Evolutionary conservation across 2,329 filamentous ascomycete species (phyloP).

Genomic region (Exophiala dermatitidis): DNA sequence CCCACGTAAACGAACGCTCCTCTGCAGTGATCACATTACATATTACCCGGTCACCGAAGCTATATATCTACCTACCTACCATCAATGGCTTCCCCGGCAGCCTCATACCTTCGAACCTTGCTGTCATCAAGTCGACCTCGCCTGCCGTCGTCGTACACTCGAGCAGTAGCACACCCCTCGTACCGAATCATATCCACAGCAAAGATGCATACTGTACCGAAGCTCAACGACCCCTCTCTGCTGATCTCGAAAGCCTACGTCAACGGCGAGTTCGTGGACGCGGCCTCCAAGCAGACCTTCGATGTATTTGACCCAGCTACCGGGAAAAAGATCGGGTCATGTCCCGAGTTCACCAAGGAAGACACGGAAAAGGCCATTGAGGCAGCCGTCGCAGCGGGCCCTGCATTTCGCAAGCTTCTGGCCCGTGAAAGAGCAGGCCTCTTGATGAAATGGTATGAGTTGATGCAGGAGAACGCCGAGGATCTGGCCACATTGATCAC

Average conservation of each 20-base stretch:
- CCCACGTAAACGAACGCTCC: not conserved
- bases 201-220: constrained; percentile 26
- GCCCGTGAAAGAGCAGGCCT: constrained; percentile 54
- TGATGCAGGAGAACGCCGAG: constrained; percentile 59
- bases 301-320: constrained; percentile 81
- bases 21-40: not conserved
- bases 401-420: constrained; percentile 54
- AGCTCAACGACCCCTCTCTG: constrained; percentile 69
- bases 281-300: constrained; percentile 84
- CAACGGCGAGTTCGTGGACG: constrained; percentile 85
- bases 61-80: too few relatives aligned
- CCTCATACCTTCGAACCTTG: constrained; percentile 16
- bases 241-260: constrained; percentile 81
- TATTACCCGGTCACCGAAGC: not conserved
- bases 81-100: constrained; percentile 14
- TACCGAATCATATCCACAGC: constrained; percentile 22
- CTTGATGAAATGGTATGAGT: constrained; percentile 60
- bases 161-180: constrained; percentile 4
- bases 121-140: constrained; percentile 18
- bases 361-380: constrained; percentile 77
- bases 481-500: constrained; percentile 60
- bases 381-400: constrained; percentile 68
- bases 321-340: constrained; percentile 69
- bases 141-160: constrained; percentile 7
- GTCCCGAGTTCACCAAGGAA: constrained; percentile 68